Base-by-base conservation (phyloP, 2,329 filamentous ascomycete genomes). In the Epichloe festucae region DNA sequence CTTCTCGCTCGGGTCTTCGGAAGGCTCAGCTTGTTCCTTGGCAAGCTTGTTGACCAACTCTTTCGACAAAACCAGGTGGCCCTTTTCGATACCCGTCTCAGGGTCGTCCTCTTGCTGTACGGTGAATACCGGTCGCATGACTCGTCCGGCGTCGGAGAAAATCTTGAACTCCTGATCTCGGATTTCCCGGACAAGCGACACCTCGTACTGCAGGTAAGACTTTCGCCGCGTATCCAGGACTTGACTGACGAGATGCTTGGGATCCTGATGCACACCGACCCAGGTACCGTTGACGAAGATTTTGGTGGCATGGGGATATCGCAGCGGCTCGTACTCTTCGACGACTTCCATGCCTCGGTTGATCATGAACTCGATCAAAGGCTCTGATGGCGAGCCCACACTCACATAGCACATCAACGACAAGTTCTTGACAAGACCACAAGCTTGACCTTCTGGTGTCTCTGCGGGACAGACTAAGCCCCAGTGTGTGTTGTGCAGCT, bases 401-500 rank as follows among this genome's bases (percentile, higher is more conserved):
- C 89, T 96, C 63, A 98, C 90, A 62, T 95, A 96, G 65, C 93
- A 97, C 91, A 98, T 97, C 49, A 98, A 76, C 5, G 93, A 90
- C 65, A 98, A 65, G 63, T 98, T 98, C 76, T 98, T 98, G 69
- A 98, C 93, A 57, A 98, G 75, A 71, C 93, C 93, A 73, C 93
- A 98, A 69, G 93, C 93, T 68, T 98, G 93, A 57, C 93, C 93
- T 78, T 98, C 93, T 23, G 93, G 93, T 15, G 93, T 98, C 67
- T 98, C 93, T 34, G 93, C 91, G 34, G 93, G 93, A 67, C 93
- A 98, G 17, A 98, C 91, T 60, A 97, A 73, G 56, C 93, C 93
- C 93, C 93, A 98, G 65, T 98, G 93, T 6, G 91, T 97, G 69
- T 97, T 97, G 75, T 98, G 93, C 57, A 98, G 78, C 71, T 98